These are phyloP conservation scores for Metschnikowia arizonensis DNA, from an alignment of 805 yeast genomes.

Conservation along the genomic window DNA sequence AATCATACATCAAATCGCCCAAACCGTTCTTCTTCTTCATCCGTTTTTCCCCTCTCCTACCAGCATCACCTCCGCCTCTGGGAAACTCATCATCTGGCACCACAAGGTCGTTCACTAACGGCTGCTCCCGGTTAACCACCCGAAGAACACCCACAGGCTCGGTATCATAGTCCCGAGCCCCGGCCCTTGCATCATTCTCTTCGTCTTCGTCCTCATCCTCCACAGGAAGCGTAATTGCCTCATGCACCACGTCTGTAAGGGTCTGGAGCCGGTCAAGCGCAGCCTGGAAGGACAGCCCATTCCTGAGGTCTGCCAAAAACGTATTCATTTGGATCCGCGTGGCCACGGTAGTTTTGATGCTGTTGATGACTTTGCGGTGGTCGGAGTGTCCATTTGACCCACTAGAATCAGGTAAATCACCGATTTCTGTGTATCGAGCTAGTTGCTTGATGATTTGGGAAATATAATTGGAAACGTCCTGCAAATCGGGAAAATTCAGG, in stretches of 20 bases:
- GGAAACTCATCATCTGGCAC: conserved; percentile 40
- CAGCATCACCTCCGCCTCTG: neutral
- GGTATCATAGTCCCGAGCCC: conserved; percentile 24
- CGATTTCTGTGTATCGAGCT: neutral
- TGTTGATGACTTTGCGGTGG: conserved; percentile 17
- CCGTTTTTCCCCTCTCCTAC: conserved; percentile 7
- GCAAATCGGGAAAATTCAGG: conserved; percentile 17
- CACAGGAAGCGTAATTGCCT: conserved; percentile 46
- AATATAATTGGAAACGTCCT: conserved; percentile 31
- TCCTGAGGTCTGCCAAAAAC: conserved; percentile 36
- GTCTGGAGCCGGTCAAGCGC: conserved; percentile 53
- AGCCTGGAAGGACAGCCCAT: conserved; percentile 47
- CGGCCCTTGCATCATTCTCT: conserved; percentile 29
- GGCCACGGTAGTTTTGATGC: conserved; percentile 37
- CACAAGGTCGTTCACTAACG: conserved; percentile 49
- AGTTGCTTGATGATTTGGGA: conserved; percentile 21
- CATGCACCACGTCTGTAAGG: conserved; percentile 41
- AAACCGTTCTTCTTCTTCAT: conserved; percentile 9
- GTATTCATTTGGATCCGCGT: conserved; percentile 41
- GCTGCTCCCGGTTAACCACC: conserved; percentile 45
- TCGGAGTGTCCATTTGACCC: conserved; percentile 11
- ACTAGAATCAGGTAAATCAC: neutral
- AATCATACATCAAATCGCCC: conserved; percentile 10
- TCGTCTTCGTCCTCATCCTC: conserved; percentile 38
- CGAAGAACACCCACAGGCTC: conserved; percentile 55